Percentiles rank a stretch among this genome's conserved stretches.
Evolutionary conservation across 208 protist species (phyloP).

Genomic region (Naegleria gruberi): DNA sequence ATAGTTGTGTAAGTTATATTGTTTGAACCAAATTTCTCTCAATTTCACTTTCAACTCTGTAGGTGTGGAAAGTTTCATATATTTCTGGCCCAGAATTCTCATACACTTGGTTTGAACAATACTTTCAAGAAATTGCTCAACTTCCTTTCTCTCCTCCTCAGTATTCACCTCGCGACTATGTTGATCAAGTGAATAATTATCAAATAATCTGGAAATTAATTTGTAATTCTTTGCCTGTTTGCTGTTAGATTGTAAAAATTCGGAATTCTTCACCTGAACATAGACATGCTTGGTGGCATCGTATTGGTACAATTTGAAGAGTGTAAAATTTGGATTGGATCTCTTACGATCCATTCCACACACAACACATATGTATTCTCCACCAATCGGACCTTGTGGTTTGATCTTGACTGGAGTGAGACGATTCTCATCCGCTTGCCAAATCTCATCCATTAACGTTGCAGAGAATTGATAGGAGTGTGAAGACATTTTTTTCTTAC

Average conservation of each 20-base stretch:
- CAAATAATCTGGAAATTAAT: background rate
- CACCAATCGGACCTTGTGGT: background rate
- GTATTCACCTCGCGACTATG: background rate
- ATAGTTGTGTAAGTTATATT: background rate
- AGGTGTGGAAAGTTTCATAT: no score
- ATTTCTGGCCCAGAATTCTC: background rate
- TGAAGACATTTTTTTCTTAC: no score
- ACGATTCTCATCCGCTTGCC: background rate
- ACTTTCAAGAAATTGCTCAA: background rate
- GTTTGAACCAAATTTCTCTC: background rate
- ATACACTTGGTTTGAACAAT: background rate
- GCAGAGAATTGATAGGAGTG: no score
- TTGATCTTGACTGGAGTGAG: background rate
- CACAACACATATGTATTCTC: background rate
- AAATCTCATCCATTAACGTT: background rate
- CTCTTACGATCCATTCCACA: background rate
- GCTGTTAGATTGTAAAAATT: background rate
- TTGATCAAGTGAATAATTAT: background rate
- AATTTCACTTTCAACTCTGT: background rate
- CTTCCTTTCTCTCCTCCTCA: background rate
- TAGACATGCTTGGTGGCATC: background rate
- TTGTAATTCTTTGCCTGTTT: background rate
- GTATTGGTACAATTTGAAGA: background rate
- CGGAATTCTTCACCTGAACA: background rate
- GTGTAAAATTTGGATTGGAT: background rate